phyloP scores from a whole-genome alignment of 495 filamentous ascomycete species.

The Penicillium antarcticum region DNA sequence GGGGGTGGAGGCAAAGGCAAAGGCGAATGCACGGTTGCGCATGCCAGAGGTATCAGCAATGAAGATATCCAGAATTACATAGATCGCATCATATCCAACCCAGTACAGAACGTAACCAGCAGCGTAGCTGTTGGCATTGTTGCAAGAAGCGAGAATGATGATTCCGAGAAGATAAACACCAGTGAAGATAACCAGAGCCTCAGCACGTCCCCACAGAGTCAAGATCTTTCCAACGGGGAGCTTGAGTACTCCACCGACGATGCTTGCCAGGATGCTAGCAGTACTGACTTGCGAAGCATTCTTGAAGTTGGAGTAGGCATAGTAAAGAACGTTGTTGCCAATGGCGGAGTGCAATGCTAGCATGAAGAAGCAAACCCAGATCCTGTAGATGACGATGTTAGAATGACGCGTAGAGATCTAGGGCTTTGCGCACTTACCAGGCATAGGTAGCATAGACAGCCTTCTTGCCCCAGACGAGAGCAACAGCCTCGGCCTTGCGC shows the following conservation, averaged over 20 bases:
- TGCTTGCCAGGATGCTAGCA: constrained; percentile 33
- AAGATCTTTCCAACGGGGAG: constrained; percentile 65
- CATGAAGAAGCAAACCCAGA: constrained; percentile 45
- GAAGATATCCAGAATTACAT: constrained; percentile 57
- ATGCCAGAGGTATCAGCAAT: constrained; percentile 64
- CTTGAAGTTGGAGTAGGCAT: constrained; percentile 31
- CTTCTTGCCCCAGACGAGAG: constrained; percentile 36
- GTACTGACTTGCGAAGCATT: constrained; percentile 33
- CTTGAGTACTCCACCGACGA: constrained; percentile 65
- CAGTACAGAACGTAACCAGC: constrained; percentile 55
- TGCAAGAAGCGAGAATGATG: constrained; percentile 49
- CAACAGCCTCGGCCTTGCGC: constrained; percentile 41
- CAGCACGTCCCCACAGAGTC: constrained; percentile 61
- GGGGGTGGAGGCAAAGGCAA: constrained; percentile 60
- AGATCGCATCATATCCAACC: constrained; percentile 57
- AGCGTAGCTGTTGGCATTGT: constrained; percentile 43
- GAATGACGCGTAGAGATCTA: background rate
- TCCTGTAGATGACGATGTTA: constrained; percentile 18
- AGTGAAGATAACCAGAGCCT: constrained; percentile 47
- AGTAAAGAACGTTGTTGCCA: constrained; percentile 24
- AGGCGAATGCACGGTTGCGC: constrained; percentile 59
- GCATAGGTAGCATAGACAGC: constrained; percentile 33
- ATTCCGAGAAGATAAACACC: constrained; percentile 39
- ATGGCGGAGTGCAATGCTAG: constrained; percentile 37
- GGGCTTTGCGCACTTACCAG: constrained; percentile 21